These are phyloP conservation scores for Mucor velutinosus DNA, from an alignment of 371 early-diverging fungal species.

Conservation along the genomic window DNA sequence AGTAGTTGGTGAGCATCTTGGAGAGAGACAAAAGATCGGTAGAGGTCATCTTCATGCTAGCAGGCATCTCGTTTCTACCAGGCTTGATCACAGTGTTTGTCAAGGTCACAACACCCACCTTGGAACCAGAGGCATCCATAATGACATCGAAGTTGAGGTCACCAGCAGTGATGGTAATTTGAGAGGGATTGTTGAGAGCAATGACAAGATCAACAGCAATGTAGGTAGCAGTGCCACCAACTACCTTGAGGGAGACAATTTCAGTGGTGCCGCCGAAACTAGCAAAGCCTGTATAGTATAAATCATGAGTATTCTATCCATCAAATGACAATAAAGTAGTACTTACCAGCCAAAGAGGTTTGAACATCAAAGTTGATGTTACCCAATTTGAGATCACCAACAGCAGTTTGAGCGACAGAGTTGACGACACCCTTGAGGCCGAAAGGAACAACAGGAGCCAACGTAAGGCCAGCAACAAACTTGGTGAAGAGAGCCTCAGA, in stretches of 20 bases:
- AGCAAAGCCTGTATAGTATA: slow-evolving; percentile 33
- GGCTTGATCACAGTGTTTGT: slow-evolving; percentile 49
- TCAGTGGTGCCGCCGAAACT: slow-evolving; percentile 49
- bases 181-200: slow-evolving; percentile 55
- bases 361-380: slow-evolving; percentile 53
- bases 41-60: slow-evolving; percentile 31
- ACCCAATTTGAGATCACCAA: slow-evolving; percentile 52
- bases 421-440: slow-evolving; percentile 53
- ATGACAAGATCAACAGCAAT: slow-evolving; percentile 44
- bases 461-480: slow-evolving; percentile 48
- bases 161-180: slow-evolving; percentile 55
- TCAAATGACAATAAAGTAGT: not conserved
- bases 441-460: slow-evolving; percentile 43
- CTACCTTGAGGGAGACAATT: slow-evolving; percentile 43
- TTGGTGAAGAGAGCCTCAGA: slow-evolving; percentile 52
- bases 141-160: slow-evolving; percentile 47
- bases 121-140: slow-evolving; percentile 37
- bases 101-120: slow-evolving; percentile 42
- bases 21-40: slow-evolving; percentile 23
- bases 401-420: slow-evolving; percentile 52
- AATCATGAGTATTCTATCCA: not conserved
- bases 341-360: slow-evolving; percentile 53
- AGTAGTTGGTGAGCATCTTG: slow-evolving; percentile 34
- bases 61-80: slow-evolving; percentile 36
- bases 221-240: slow-evolving; percentile 48